phyloP scores from a whole-genome alignment of 2,329 filamentous ascomycete species.

The Sporothrix curviconia region DNA sequence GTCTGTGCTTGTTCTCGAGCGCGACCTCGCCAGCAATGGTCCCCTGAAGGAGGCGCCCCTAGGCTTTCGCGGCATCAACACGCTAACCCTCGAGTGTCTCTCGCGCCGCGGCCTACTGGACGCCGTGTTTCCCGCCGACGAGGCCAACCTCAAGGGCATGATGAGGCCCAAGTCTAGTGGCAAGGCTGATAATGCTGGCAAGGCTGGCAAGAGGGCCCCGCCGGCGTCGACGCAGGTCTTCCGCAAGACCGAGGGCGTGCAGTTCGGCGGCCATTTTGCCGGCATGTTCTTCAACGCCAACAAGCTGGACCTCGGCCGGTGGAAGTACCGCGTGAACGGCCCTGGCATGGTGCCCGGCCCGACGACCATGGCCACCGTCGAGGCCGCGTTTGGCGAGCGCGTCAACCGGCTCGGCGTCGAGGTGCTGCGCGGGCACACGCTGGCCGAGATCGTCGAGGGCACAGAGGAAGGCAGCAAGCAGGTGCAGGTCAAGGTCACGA shows the following conservation, averaged over 20 bases:
- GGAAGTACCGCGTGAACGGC: conserved; percentile 28
- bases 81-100: conserved; percentile 29
- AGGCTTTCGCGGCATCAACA: conserved; percentile 29
- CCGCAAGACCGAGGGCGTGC: conserved; percentile 22
- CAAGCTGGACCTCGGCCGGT: conserved; percentile 25
- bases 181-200: no score
- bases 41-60: conserved; percentile 27
- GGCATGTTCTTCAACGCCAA: conserved; percentile 25
- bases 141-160: conserved; percentile 7
- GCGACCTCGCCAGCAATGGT: conserved; percentile 12
- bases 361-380: conserved; percentile 23
- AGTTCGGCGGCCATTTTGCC: conserved; percentile 30
- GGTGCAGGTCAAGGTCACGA: conserved; percentile 21
- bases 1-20: conserved; percentile 34
- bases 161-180: no score
- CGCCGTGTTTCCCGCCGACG: conserved; percentile 20
- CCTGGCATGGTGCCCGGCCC: conserved; percentile 22
- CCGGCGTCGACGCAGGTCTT: conserved; percentile 2
- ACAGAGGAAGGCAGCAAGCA: conserved; percentile 20
- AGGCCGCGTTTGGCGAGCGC: conserved; percentile 20
- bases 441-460: conserved; percentile 19
- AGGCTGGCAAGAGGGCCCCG: background rate
- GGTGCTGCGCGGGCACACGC: conserved; percentile 22
- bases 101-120: conserved; percentile 34
- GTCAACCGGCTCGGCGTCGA: conserved; percentile 25